Evolutionary conservation across 2,329 filamentous ascomycete genomes (phyloP).

Genomic region (Colletotrichum chrysophilum): DNA sequence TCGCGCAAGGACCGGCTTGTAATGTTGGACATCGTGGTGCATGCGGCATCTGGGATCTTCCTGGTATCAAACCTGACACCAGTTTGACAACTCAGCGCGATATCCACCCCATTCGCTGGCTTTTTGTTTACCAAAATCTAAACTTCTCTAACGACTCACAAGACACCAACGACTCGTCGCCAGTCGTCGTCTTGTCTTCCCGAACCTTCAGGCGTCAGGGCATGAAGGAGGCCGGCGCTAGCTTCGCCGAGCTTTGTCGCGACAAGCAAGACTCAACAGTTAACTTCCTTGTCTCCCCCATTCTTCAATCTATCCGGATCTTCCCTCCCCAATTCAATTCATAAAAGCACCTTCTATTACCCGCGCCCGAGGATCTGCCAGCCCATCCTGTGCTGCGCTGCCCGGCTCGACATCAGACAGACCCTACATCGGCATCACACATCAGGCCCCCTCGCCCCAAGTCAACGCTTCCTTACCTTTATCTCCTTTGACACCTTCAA

Average conservation of each 20-base stretch:
- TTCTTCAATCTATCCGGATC: conserved; percentile 11
- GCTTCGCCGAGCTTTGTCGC: conserved; percentile 23
- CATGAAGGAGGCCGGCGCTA: conserved; percentile 21
- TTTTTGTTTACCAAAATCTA: conserved; percentile 25
- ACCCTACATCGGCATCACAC: conserved; percentile 19
- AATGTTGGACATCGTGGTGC: conserved; percentile 40
- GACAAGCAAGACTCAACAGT: conserved; percentile 22
- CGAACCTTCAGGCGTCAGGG: conserved; percentile 22
- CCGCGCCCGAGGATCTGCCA: conserved; percentile 17
- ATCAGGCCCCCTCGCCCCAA: conserved; percentile 18
- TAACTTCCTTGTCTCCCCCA: conserved; percentile 22
- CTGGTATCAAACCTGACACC: conserved; percentile 41
- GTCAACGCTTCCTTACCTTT: conserved; percentile 23
- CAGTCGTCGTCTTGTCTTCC: conserved; percentile 20
- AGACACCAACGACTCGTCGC: conserved; percentile 23
- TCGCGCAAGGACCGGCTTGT: conserved; percentile 47
- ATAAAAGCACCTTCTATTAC: conserved; percentile 23
- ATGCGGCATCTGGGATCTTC: conserved; percentile 44
- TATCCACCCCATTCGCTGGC: conserved; percentile 31
- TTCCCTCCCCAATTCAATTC: conserved; percentile 19
- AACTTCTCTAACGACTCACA: conserved; percentile 23
- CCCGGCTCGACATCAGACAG: conserved; percentile 22
- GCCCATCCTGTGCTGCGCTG: conserved; percentile 20
- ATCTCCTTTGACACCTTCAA: conserved; percentile 6
- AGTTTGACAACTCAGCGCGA: conserved; percentile 40